Base-by-base conservation (phyloP, 140 eudicot species). In the Bidens hawaiensis region DNA sequence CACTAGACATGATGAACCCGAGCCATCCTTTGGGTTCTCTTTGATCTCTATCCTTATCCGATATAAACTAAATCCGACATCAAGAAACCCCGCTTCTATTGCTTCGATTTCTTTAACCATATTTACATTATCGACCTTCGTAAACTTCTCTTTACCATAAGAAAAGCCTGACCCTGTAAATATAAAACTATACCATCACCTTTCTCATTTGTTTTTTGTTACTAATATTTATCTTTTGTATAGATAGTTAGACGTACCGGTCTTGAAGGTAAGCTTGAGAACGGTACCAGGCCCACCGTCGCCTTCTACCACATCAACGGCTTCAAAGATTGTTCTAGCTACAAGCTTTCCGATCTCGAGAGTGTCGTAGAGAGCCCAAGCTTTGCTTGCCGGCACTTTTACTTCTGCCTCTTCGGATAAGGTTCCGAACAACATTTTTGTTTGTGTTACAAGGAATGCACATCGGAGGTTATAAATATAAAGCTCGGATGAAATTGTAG, bases 61-160 rank as follows among this genome's bases (percentile, higher is more conserved):
- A 14, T 76, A 85, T 4, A 65, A 45, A 3, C 14, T 62, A 46
- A 81, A 79, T 9, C 94, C 85, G 26, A 83, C 7, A 19, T 83
- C 90, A 43, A 86, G 71, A 64, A 48, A 80, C 16, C 83, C 91
- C 10, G 91, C 91, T 78, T 83, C 88, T 7, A 80, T 64, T 31
- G 75, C 68, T 62, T 75, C 82, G 1, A 64, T 34, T 51, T 64
- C 83, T 63, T 80, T 86, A 52, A 75, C 64, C 56, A 53, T 71
- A n/a, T 75, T 86, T 48, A 68, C 81, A 10, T 78, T 21, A 31
- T 86, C 88, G 1, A 86, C 48, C 77, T 65, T 81, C 0, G 70
- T 64, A 57, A 79, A 80, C 78, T 83, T 80, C 68, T 86, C 91
- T 27, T 62, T 72, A 71, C 33, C 78, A 27, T 34, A 49, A 0